Evolutionary conservation across 2,329 filamentous ascomycete genomes (phyloP), one percentile per base, ranked within the genome.

Genomic region (Sphaerostilbella broomeana): DNA sequence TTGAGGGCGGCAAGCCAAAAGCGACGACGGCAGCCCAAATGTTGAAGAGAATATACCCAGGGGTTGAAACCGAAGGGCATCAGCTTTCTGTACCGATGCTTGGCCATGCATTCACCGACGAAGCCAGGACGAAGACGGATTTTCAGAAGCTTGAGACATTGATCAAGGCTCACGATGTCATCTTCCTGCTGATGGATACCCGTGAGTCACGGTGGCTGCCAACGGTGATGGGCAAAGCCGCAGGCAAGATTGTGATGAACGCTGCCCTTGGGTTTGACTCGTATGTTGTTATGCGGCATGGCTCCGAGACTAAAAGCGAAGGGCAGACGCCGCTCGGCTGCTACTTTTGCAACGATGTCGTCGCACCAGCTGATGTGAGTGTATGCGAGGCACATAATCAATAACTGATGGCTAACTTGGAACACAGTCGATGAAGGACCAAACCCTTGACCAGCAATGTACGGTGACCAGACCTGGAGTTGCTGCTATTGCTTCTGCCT

Each of bases 321-420:
- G 71, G 65, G n/a, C 69, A 77, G 38, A 68, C 78, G 36, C 79
- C 86, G 18, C 70, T 97, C 18, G 92, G 92, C 8, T 98, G 92
- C 63, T 98, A 98, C 60, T 98, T 97, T 63, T 98, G 92, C 65
- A 97, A 94, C 54, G 92, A 98, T 59, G 90, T 98, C 18, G 90
- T 97, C 35, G 86, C 90, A 6, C 92, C 92, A 16, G 83, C 83
- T 46, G 87, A 97, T 66, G 89, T 94, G 68, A 78, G 83, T 73
- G 24, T 28, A 11, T 11, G 3, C n/a, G 2, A 21, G 6, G 9
- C 13, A 30, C 6, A 6, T 6, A 10, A 12, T 22, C 22, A 21
- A 10, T 15, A 20, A 6, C 9, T 30, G 22, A 11, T 8, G 16
- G 19, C 27, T 34, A 21, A 5, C 20, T 3, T 16, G 12, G 11